Conservation (phyloP, 2,329 filamentous ascomycete genomes). For the Aspergillus costaricaensis region DNA sequence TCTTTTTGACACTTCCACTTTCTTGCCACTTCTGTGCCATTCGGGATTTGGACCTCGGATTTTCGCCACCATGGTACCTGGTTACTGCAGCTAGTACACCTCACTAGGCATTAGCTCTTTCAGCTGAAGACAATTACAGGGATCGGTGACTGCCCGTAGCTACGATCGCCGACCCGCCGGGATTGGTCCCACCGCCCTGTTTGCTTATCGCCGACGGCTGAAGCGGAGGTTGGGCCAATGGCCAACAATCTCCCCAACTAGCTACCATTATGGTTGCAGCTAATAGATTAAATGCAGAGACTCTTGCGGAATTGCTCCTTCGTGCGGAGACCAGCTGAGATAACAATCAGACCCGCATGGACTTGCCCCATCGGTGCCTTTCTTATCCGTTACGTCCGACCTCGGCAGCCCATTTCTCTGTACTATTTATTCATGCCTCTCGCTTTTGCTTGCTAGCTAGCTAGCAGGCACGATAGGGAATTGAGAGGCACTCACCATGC, state of each 20-base stretch:
- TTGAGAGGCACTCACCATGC: background rate
- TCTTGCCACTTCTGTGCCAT: background rate
- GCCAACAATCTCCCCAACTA: background rate
- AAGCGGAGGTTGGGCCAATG: background rate
- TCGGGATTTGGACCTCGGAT: background rate
- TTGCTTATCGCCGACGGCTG: background rate
- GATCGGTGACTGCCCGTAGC: background rate
- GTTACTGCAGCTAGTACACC: too few relatives aligned
- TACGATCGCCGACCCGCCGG: background rate
- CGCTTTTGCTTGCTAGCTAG: background rate
- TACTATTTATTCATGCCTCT: background rate
- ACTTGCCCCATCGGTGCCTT: constrained; percentile 3
- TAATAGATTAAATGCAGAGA: background rate
- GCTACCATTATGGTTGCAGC: background rate
- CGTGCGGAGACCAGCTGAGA: background rate
- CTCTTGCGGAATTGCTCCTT: too few relatives aligned
- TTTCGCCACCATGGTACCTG: background rate
- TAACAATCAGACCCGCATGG: background rate
- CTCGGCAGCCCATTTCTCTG: background rate
- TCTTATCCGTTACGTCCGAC: background rate
- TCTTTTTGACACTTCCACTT: background rate
- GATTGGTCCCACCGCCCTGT: background rate
- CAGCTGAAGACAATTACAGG: background rate
- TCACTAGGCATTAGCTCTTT: too few relatives aligned
- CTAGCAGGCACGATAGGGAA: background rate